phyloP scores from a whole-genome alignment of 768 basidiomycete genomes.

The Porpolomopsis calyptriformis region DNA sequence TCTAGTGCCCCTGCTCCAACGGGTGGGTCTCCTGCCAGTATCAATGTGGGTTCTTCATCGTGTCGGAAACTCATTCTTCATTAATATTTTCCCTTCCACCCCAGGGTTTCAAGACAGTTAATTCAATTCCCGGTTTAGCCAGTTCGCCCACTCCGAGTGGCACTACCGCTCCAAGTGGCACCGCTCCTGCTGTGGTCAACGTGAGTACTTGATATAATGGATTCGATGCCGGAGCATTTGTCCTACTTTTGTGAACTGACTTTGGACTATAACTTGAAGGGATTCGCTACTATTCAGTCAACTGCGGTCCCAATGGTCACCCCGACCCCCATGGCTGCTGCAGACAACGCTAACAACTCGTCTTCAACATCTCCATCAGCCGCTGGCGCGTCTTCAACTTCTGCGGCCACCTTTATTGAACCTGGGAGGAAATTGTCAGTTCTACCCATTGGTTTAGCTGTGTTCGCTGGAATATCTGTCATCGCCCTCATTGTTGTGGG shows the following conservation, averaged over 20 bases:
- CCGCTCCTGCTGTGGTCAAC: background rate
- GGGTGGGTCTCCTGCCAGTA: slow-evolving; percentile 10
- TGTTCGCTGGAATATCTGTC: slow-evolving; percentile 79
- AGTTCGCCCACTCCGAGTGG: background rate
- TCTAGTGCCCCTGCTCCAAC: background rate
- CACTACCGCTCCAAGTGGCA: background rate
- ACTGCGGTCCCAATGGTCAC: slow-evolving; percentile 4
- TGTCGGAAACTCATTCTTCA: too few species aligned
- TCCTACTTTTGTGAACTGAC: too few species aligned
- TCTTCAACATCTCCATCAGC: slow-evolving; percentile 7
- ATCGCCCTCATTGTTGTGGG: slow-evolving; percentile 74
- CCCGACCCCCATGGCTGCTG: slow-evolving; percentile 13
- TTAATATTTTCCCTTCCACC: too few species aligned
- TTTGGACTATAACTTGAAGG: too few species aligned
- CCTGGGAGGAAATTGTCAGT: slow-evolving; percentile 70
- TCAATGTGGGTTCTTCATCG: background rate
- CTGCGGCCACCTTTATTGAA: slow-evolving; percentile 39
- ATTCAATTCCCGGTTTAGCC: background rate
- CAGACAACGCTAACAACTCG: slow-evolving; percentile 7
- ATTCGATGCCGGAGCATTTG: too few species aligned
- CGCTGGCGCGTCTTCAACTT: slow-evolving; percentile 24
- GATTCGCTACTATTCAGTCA: background rate
- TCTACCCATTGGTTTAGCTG: slow-evolving; percentile 71
- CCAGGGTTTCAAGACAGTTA: background rate
- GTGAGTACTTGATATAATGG: background rate